phyloP scores from a whole-genome alignment of 129 eudicot genomes.

The Chrysanthemum seticuspe region DNA sequence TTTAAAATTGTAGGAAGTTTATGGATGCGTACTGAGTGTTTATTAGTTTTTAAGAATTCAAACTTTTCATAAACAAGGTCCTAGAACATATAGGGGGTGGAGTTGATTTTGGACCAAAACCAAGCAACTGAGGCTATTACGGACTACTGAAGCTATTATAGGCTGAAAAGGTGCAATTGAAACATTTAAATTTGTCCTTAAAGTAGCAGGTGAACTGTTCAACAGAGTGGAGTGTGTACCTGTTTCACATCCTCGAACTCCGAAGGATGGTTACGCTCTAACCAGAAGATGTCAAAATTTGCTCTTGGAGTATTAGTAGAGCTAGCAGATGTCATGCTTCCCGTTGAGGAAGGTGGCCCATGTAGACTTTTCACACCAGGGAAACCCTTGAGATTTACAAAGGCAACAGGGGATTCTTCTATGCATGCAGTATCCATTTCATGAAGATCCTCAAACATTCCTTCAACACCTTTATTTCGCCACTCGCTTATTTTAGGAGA shows the following conservation, averaged over 20 bases:
- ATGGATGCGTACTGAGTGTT: background rate
- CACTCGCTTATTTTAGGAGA: constrained; percentile 77
- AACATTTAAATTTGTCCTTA: background rate
- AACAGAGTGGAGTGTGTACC: constrained; percentile 39
- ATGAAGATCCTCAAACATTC: constrained; percentile 88
- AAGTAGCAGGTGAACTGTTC: background rate
- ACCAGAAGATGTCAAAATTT: constrained; percentile 68
- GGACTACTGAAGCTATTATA: no score
- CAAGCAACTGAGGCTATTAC: no score
- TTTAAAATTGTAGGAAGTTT: background rate
- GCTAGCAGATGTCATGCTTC: constrained; percentile 82
- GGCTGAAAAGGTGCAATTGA: no score
- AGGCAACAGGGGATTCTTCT: constrained; percentile 51
- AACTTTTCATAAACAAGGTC: background rate
- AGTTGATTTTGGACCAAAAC: no score
- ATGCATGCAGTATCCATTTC: constrained; percentile 97
- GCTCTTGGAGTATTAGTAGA: constrained; percentile 78
- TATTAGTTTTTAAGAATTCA: background rate
- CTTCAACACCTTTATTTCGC: constrained; percentile 82
- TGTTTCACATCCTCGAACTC: constrained; percentile 70
- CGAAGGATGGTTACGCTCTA: constrained; percentile 61
- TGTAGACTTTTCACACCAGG: constrained; percentile 51
- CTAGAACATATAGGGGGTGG: no score
- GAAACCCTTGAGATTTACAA: constrained; percentile 49
- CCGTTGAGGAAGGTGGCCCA: constrained; percentile 76